A percentile compares a stretch with the other conserved stretches of the same genome.
These are phyloP conservation scores for Moesziomyces aphidis DNA, from an alignment of 1,284 basidiomycete genomes.

Conservation along the genomic window DNA sequence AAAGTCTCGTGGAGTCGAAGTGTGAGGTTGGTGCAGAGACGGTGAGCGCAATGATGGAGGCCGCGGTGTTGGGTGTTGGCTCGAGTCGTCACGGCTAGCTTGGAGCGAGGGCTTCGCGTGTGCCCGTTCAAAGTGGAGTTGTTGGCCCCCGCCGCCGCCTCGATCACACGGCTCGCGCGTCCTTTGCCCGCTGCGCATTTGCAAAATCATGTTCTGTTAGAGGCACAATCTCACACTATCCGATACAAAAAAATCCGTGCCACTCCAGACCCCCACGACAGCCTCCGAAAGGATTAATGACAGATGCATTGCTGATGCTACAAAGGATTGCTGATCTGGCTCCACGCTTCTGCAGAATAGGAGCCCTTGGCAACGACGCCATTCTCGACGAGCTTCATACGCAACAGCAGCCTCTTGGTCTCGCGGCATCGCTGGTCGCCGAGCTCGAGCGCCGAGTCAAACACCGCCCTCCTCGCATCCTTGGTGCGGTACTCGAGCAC, in stretches of 20 bases:
- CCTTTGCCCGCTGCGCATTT: slow-evolving; percentile 11
- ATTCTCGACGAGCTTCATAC: slow-evolving; percentile 76
- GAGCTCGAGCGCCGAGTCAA: slow-evolving; percentile 78
- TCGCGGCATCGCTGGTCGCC: slow-evolving; percentile 77
- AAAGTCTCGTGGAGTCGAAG: not conserved
- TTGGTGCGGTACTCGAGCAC: slow-evolving; percentile 79
- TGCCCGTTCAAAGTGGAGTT: slow-evolving; percentile 25
- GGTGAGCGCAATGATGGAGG: not conserved
- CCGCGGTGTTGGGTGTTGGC: not conserved
- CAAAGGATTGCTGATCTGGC: not conserved
- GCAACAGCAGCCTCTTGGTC: slow-evolving; percentile 79
- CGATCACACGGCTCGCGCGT: slow-evolving; percentile 46
- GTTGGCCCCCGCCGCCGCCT: slow-evolving; percentile 1
- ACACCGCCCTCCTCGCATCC: slow-evolving; percentile 79
- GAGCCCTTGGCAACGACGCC: slow-evolving; percentile 35
- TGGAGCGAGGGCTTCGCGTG: not conserved
- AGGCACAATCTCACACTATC: slow-evolving; percentile 5
- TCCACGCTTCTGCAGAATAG: slow-evolving; percentile 23
- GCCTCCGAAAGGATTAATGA: not conserved
- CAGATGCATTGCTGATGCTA: not conserved
- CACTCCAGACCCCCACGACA: not conserved
- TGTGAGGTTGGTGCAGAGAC: not conserved
- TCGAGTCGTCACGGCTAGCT: not conserved
- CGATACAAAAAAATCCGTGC: not conserved
- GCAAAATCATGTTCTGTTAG: not conserved